phyloP scores from a whole-genome alignment of 176 grass and related monocot genomes.

The Triticum timopheevii region DNA sequence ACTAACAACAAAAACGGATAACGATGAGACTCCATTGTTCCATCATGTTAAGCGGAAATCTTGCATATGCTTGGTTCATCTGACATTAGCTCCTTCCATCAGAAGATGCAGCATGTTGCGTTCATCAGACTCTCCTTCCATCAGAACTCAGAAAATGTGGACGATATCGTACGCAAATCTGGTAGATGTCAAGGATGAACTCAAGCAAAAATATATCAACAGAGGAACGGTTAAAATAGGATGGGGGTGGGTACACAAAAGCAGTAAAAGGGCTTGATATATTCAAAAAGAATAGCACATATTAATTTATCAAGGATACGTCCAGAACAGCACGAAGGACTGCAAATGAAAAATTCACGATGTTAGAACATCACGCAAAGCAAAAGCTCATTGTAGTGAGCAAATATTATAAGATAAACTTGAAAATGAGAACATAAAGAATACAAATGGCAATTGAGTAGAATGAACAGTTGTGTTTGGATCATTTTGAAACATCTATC shows the following conservation, averaged over 20 bases:
- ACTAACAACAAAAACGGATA: slow-evolving; percentile 23
- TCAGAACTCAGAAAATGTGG: slow-evolving; percentile 96
- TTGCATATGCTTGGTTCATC: not conserved
- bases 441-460: not conserved
- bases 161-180: slow-evolving; percentile 95
- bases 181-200: slow-evolving; percentile 57
- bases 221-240: not conserved
- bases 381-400: not conserved
- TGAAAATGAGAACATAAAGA: not conserved
- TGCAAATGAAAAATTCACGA: slow-evolving; percentile 43
- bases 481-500: not conserved
- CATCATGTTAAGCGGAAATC: not conserved
- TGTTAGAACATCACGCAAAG: slow-evolving; percentile 32
- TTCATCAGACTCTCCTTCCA: slow-evolving; percentile 14
- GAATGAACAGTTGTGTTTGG: not conserved
- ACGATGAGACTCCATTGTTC: not conserved
- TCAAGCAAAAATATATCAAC: not conserved
- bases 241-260: too few relatives aligned
- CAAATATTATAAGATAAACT: not conserved
- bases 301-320: slow-evolving; percentile 74
- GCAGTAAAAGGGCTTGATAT: too few relatives aligned
- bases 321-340: slow-evolving; percentile 94
- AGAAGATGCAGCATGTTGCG: slow-evolving; percentile 54
- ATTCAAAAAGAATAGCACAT: not conserved
- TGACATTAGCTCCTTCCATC: slow-evolving; percentile 19